These are phyloP conservation scores for Corynespora cassiicola DNA, from an alignment of 2,329 filamentous ascomycete species.

Conservation along the genomic window DNA sequence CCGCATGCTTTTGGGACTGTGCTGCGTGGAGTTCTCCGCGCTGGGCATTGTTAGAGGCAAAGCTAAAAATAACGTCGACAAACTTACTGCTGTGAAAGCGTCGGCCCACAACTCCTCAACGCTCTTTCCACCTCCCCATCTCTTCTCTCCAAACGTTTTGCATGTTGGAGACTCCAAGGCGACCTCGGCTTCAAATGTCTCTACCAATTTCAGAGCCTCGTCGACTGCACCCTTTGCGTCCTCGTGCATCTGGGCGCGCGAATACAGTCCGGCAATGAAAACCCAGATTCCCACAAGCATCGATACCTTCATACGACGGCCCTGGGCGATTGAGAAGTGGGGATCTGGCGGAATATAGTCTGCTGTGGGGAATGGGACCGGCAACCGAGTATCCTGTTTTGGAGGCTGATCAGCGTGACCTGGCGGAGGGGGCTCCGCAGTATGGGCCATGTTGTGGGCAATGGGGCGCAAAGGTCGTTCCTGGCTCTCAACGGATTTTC, in stretches of 20 bases:
- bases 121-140: slow-evolving; percentile 82
- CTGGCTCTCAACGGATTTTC: slow-evolving; percentile 36
- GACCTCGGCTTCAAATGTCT: slow-evolving; percentile 72
- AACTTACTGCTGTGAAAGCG: slow-evolving; percentile 77
- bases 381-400: slow-evolving; percentile 52
- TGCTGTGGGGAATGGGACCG: slow-evolving; percentile 45
- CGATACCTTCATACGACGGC: slow-evolving; percentile 62
- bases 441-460: slow-evolving; percentile 48
- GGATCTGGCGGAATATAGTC: slow-evolving; percentile 49
- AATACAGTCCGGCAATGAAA: slow-evolving; percentile 86
- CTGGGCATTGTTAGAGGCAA: slow-evolving; percentile 48
- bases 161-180: slow-evolving; percentile 67
- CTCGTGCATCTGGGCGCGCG: slow-evolving; percentile 78
- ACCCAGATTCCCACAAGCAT: slow-evolving; percentile 84
- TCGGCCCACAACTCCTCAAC: slow-evolving; percentile 87
- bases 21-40: slow-evolving; percentile 71
- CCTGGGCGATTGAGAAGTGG: slow-evolving; percentile 58
- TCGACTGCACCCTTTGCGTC: slow-evolving; percentile 80
- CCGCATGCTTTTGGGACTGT: slow-evolving; percentile 69
- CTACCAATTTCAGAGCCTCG: slow-evolving; percentile 80
- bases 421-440: slow-evolving; percentile 42
- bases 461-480: slow-evolving; percentile 48
- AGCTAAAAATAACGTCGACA: not conserved
- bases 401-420: slow-evolving; percentile 50
- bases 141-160: slow-evolving; percentile 66